These are phyloP conservation scores for Penicillium sp. DNA, from an alignment of 2,329 filamentous ascomycete genomes.

Conservation along the genomic window DNA sequence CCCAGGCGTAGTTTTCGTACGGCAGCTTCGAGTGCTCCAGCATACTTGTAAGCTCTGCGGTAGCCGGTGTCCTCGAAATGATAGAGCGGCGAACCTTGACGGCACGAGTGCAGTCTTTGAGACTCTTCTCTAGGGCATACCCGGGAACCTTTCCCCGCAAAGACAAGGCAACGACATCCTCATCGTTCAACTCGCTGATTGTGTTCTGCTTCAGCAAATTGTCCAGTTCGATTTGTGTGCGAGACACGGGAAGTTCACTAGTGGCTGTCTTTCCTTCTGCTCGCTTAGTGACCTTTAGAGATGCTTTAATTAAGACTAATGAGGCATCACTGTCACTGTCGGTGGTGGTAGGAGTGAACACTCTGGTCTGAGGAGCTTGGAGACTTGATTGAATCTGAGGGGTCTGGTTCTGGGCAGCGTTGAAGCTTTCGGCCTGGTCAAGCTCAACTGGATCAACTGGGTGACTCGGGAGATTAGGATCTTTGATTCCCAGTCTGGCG, in stretches of 20 bases:
- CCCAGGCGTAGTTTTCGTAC: neutral
- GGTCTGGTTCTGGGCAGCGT: neutral
- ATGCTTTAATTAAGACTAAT: too few species aligned
- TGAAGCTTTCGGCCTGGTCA: neutral
- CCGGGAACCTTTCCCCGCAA: neutral
- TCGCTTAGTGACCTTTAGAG: too few species aligned
- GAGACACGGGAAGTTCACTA: accelerated
- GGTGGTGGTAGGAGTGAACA: accelerated
- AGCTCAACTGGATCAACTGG: accelerated
- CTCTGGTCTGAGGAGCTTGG: neutral
- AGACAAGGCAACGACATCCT: neutral
- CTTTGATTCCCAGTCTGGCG: neutral
- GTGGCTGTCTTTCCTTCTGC: too few species aligned
- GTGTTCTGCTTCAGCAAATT: neutral
- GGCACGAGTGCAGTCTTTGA: neutral
- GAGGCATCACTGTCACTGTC: neutral
- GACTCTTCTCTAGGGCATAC: neutral
- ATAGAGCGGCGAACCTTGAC: neutral
- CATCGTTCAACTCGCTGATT: neutral
- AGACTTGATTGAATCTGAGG: neutral
- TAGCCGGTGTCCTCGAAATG: neutral
- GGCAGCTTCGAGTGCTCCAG: neutral
- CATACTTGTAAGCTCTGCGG: neutral
- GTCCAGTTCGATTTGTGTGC: neutral
- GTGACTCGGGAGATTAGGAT: neutral